phyloP scores from a whole-genome alignment of 169 alveolate genomes.

The Plasmodium chabaudi region DNA sequence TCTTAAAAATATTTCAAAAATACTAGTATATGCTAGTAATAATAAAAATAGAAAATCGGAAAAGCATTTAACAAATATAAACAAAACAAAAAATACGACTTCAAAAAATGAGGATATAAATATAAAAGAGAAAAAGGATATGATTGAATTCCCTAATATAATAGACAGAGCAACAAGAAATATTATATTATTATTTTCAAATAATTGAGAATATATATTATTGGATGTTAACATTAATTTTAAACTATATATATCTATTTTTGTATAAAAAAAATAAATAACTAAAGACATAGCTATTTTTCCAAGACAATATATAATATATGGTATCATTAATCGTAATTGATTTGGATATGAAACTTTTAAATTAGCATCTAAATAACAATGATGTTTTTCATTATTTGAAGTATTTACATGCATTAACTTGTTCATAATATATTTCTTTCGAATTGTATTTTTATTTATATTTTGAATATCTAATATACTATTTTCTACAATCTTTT shows the following conservation, averaged over 20 bases:
- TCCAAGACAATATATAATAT: conserved; percentile 44
- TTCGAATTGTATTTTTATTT: conserved; percentile 29
- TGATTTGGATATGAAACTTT: conserved; percentile 50
- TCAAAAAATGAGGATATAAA: conserved; percentile 31
- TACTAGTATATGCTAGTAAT: conserved; percentile 29
- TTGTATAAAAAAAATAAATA: conserved; percentile 40
- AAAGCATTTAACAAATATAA: conserved; percentile 39
- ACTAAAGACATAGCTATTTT: conserved; percentile 59
- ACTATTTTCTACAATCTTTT: conserved; percentile 9
- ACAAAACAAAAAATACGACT: conserved; percentile 30
- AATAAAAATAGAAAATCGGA: conserved; percentile 57
- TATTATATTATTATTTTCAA: conserved; percentile 46
- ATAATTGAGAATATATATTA: conserved; percentile 29
- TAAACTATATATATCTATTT: conserved; percentile 11
- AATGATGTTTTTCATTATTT: conserved; percentile 42
- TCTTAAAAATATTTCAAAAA: conserved; percentile 40
- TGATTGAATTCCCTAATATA: conserved; percentile 45
- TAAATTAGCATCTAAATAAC: conserved; percentile 47
- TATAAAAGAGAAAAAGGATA: conserved; percentile 48
- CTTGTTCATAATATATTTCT: conserved; percentile 43
- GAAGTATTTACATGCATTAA: conserved; percentile 55
- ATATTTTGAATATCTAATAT: conserved; percentile 12
- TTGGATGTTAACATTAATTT: conserved; percentile 27
- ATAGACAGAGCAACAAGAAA: conserved; percentile 42
- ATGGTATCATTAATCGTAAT: conserved; percentile 66